Evolutionary conservation across 768 basidiomycete species (phyloP).

Genomic region (Rhizopogon rudus): DNA sequence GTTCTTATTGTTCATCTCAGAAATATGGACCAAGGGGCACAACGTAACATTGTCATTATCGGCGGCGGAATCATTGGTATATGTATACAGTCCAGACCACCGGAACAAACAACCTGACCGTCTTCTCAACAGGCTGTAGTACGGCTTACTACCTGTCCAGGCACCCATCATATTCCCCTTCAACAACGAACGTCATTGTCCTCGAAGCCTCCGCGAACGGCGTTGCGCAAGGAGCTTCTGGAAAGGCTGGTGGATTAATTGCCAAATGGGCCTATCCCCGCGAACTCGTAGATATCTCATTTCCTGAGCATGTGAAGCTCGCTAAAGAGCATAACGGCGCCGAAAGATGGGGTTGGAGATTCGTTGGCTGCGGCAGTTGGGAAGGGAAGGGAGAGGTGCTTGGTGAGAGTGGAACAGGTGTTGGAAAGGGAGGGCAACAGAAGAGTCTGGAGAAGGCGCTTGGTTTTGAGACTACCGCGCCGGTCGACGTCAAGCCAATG

Average conservation of each 20-base stretch:
- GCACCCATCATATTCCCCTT: slow-evolving; percentile 42
- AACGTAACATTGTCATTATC: slow-evolving; percentile 59
- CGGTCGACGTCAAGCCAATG: slow-evolving; percentile 12
- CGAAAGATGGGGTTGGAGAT: slow-evolving; percentile 80
- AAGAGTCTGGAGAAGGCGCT: slow-evolving; percentile 55
- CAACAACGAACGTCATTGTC: slow-evolving; percentile 47
- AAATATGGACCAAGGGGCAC: slow-evolving; percentile 14
- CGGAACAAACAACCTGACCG: background rate
- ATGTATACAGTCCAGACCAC: background rate
- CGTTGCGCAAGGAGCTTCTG: slow-evolving; percentile 75
- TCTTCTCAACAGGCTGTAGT: slow-evolving; percentile 35
- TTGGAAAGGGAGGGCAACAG: slow-evolving; percentile 26
- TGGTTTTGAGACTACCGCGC: slow-evolving; percentile 29
- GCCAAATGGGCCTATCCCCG: slow-evolving; percentile 82
- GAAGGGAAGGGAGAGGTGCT: slow-evolving; percentile 50
- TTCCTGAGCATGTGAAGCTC: slow-evolving; percentile 63
- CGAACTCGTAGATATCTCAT: slow-evolving; percentile 62
- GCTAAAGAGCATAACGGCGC: slow-evolving; percentile 65
- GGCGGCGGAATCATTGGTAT: slow-evolving; percentile 83
- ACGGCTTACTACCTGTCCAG: slow-evolving; percentile 76
- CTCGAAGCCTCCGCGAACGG: slow-evolving; percentile 66
- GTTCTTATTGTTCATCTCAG: background rate
- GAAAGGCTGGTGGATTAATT: slow-evolving; percentile 82
- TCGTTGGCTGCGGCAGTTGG: slow-evolving; percentile 70
- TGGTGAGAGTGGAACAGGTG: slow-evolving; percentile 15